Conservation (phyloP, 83 land plant species). For the Picea engelmannii region DNA sequence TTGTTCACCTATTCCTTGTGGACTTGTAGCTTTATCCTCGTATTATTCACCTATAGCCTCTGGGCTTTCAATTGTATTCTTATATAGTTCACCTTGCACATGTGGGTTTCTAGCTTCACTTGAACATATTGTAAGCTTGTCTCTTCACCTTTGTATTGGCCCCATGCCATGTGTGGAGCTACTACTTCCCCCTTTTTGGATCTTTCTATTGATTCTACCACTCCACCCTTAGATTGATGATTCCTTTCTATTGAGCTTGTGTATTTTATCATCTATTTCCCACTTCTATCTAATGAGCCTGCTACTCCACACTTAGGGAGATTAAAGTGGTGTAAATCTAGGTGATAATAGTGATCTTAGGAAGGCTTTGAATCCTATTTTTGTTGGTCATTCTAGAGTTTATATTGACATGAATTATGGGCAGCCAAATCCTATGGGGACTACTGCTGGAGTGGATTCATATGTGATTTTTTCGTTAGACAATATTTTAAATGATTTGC, state of each 20-base stretch:
- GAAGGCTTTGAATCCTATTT: too few relatives aligned
- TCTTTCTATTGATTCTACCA: background rate
- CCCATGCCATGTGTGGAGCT: background rate
- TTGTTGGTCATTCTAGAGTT: too few relatives aligned
- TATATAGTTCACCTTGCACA: too few relatives aligned
- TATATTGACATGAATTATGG: background rate
- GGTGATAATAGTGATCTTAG: too few relatives aligned
- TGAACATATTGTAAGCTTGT: too few relatives aligned
- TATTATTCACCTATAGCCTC: background rate
- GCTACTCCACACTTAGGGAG: background rate
- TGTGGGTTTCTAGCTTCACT: too few relatives aligned
- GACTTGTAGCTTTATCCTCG: background rate
- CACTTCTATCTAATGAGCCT: background rate
- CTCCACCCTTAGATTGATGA: background rate
- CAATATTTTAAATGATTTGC: constrained; percentile 5
- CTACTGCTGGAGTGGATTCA: background rate
- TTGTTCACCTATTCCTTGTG: background rate
- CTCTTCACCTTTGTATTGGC: background rate
- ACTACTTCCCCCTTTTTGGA: background rate
- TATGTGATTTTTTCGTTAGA: background rate
- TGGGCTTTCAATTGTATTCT: background rate
- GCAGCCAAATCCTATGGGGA: background rate
- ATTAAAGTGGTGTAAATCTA: too few relatives aligned
- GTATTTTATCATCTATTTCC: background rate
- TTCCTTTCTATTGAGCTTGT: background rate